phyloP scores from a whole-genome alignment of 2,329 filamentous ascomycete species.

The Colletotrichum cuscutae region DNA sequence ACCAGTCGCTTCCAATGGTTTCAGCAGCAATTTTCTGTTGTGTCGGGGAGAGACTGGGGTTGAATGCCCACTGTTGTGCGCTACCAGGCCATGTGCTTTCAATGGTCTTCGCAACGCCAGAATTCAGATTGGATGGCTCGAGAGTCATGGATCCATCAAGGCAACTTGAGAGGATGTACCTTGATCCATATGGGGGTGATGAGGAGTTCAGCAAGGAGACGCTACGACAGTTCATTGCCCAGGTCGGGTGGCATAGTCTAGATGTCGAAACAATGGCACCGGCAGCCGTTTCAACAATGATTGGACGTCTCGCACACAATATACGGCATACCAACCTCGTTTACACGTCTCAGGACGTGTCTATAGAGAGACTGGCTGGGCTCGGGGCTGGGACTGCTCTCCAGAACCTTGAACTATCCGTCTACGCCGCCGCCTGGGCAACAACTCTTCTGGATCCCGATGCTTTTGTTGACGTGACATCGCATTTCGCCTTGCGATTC shows the following conservation, averaged over 20 bases:
- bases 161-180: slow-evolving; percentile 71
- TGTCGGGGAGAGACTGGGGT: slow-evolving; percentile 77
- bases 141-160: slow-evolving; percentile 39
- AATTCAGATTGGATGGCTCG: slow-evolving; percentile 68
- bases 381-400: slow-evolving; percentile 54
- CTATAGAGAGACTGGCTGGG: slow-evolving; percentile 26
- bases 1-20: slow-evolving; percentile 86
- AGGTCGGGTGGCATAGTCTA: slow-evolving; percentile 55
- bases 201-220: slow-evolving; percentile 71
- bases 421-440: slow-evolving; percentile 82
- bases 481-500: slow-evolving; percentile 55
- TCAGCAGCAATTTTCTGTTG: slow-evolving; percentile 89
- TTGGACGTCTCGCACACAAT: slow-evolving; percentile 82
- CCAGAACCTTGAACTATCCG: slow-evolving; percentile 66
- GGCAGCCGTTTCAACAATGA: slow-evolving; percentile 73
- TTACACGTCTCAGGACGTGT: slow-evolving; percentile 46
- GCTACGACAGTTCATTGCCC: slow-evolving; percentile 69
- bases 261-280: slow-evolving; percentile 68
- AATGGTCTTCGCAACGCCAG: slow-evolving; percentile 73
- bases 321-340: slow-evolving; percentile 57
- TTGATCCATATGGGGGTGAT: slow-evolving; percentile 82
- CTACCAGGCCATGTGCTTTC: slow-evolving; percentile 89
- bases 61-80: slow-evolving; percentile 82
- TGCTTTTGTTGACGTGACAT: slow-evolving; percentile 32
- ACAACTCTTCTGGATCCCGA: slow-evolving; percentile 60